phyloP scores from a whole-genome alignment of 495 filamentous ascomycete genomes.

The Penicillium manginii region DNA sequence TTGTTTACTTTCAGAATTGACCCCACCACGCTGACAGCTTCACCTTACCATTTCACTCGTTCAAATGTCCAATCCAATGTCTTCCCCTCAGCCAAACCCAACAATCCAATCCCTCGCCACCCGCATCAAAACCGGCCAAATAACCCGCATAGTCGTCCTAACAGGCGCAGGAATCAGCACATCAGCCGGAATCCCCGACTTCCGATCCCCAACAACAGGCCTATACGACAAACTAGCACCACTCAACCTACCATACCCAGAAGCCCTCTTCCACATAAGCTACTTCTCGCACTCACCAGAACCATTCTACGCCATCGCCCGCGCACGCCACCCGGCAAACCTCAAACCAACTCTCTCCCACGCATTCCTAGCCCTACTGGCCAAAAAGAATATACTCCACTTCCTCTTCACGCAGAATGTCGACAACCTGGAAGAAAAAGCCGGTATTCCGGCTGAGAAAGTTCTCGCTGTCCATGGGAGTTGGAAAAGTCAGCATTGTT shows the following conservation, averaged over 20 bases:
- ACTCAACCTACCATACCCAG: slow-evolving; percentile 76
- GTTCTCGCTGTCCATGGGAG: slow-evolving; percentile 86
- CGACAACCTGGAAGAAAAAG: slow-evolving; percentile 80
- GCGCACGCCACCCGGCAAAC: slow-evolving; percentile 80
- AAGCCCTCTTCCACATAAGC: slow-evolving; percentile 72
- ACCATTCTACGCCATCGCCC: slow-evolving; percentile 85
- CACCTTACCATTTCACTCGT: no score
- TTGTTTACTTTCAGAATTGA: no score
- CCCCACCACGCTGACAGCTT: no score
- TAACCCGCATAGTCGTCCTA: slow-evolving; percentile 29
- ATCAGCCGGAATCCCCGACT: slow-evolving; percentile 77
- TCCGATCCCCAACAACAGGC: slow-evolving; percentile 72
- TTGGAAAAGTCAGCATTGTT: slow-evolving; percentile 81
- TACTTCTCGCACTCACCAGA: slow-evolving; percentile 79
- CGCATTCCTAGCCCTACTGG: slow-evolving; percentile 69
- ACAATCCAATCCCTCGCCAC: slow-evolving; percentile 19
- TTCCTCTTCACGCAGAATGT: slow-evolving; percentile 94
- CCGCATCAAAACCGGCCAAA: slow-evolving; percentile 22
- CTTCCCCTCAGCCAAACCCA: neutral
- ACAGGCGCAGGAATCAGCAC: slow-evolving; percentile 45
- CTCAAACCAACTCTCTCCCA: slow-evolving; percentile 78
- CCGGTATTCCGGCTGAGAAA: slow-evolving; percentile 72
- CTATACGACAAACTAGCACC: slow-evolving; percentile 81
- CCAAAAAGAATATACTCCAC: slow-evolving; percentile 69
- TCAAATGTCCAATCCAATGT: neutral